Percentiles rank a stretch among this genome's conserved stretches.
Evolutionary conservation across 2,329 filamentous ascomycete genomes (phyloP).

Genomic region (Colletotrichum coccodes): DNA sequence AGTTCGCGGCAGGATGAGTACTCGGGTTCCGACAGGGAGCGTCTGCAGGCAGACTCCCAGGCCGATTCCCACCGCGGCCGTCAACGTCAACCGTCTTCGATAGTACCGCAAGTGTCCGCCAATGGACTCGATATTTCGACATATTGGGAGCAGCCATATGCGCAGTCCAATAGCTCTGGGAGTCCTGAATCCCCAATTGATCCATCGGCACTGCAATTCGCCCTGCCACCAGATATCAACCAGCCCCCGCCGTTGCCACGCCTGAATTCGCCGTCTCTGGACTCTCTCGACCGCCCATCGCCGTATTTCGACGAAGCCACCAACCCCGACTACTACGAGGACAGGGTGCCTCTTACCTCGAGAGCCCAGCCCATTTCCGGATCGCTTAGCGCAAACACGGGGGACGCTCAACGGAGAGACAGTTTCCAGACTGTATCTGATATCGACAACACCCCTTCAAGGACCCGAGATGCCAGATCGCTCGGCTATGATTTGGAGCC

Average conservation of each 20-base stretch:
- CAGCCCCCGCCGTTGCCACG: slow-evolving; percentile 36
- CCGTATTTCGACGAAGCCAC: slow-evolving; percentile 46
- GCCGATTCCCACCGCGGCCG: slow-evolving; percentile 18
- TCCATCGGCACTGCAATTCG: slow-evolving; percentile 61
- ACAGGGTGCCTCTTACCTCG: slow-evolving; percentile 67
- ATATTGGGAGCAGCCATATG: slow-evolving; percentile 63
- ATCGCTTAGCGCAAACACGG: slow-evolving; percentile 51
- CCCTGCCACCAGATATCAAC: slow-evolving; percentile 63
- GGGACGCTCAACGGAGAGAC: slow-evolving; percentile 56
- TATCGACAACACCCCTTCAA: slow-evolving; percentile 64
- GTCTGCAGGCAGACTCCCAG: slow-evolving; percentile 34
- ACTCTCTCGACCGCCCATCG: slow-evolving; percentile 42
- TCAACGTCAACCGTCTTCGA: slow-evolving; percentile 12
- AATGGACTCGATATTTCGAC: slow-evolving; percentile 57
- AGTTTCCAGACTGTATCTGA: slow-evolving; percentile 69
- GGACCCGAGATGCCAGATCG: slow-evolving; percentile 61
- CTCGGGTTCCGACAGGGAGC: slow-evolving; percentile 7
- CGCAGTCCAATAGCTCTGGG: slow-evolving; percentile 46
- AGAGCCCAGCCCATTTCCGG: slow-evolving; percentile 65
- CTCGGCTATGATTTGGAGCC: slow-evolving; percentile 61
- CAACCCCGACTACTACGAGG: slow-evolving; percentile 60
- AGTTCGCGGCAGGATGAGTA: slow-evolving; percentile 19
- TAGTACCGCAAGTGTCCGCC: slow-evolving; percentile 30
- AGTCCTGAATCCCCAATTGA: slow-evolving; percentile 63
- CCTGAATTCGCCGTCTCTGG: slow-evolving; percentile 35